These are phyloP conservation scores for Aspergillus sp. DNA, from an alignment of 2,329 filamentous ascomycete genomes.

Conservation along the genomic window DNA sequence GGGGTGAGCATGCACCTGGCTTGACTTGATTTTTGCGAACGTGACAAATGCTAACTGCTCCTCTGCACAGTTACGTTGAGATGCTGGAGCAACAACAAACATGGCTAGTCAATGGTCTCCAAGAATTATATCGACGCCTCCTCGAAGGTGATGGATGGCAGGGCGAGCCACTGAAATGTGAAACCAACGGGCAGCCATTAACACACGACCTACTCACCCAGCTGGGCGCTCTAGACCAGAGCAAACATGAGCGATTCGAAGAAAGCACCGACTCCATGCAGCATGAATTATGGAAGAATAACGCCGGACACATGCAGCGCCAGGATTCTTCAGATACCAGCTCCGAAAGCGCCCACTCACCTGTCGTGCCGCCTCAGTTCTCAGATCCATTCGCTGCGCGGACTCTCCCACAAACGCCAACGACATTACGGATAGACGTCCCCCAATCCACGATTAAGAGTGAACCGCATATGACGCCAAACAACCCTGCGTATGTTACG, in stretches of 20 bases:
- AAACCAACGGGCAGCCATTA: constrained; percentile 55
- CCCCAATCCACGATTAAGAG: constrained; percentile 25
- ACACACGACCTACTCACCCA: constrained; percentile 64
- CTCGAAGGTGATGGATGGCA: constrained; percentile 56
- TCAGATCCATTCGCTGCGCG: constrained; percentile 29
- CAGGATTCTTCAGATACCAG: constrained; percentile 58
- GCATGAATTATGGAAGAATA: constrained; percentile 53
- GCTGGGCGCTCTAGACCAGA: constrained; percentile 56
- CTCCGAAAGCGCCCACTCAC: constrained; percentile 55
- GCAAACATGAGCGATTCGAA: constrained; percentile 56
- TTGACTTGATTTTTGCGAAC: constrained; percentile 2
- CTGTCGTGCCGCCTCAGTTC: constrained; percentile 31
- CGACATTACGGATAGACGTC: constrained; percentile 28
- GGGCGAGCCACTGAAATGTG: constrained; percentile 53
- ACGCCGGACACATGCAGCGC: constrained; percentile 52
- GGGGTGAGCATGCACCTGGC: constrained; percentile 49
- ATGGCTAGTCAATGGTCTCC: constrained; percentile 61
- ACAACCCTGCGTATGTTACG: constrained; percentile 22
- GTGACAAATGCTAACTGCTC: background rate
- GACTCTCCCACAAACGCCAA: constrained; percentile 41
- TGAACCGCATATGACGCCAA: constrained; percentile 24
- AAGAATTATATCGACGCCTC: constrained; percentile 58
- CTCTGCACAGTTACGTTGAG: constrained; percentile 56
- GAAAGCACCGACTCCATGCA: constrained; percentile 59
- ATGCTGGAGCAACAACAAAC: constrained; percentile 67